Percentiles rank a stretch among this genome's conserved stretches.
These are phyloP conservation scores for Penicillium roqueforti DNA, from an alignment of 495 filamentous ascomycete species.

Conservation along the genomic window DNA sequence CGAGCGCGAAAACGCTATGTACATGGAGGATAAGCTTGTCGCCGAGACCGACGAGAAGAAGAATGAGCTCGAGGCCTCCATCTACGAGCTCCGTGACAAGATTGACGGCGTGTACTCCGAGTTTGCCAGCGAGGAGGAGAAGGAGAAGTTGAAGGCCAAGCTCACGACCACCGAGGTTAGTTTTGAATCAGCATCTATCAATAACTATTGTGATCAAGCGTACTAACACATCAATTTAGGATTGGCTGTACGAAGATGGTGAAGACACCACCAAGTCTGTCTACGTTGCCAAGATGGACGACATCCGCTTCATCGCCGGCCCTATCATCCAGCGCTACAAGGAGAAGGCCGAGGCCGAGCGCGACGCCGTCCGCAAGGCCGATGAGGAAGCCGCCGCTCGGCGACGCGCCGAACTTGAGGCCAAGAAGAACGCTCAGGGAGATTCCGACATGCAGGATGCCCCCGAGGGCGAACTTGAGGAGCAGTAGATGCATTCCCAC, in stretches of 20 bases:
- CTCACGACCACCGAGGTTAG: slow-evolving; percentile 79
- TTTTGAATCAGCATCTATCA: slow-evolving; percentile 3
- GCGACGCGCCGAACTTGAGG: slow-evolving; percentile 71
- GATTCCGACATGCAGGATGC: slow-evolving; percentile 24
- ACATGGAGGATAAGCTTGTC: slow-evolving; percentile 97
- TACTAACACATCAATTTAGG: slow-evolving; percentile 47
- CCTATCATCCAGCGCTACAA: slow-evolving; percentile 93
- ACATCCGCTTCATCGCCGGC: slow-evolving; percentile 84
- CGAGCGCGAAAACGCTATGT: slow-evolving; percentile 86
- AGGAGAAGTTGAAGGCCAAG: slow-evolving; percentile 74
- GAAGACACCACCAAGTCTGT: slow-evolving; percentile 91
- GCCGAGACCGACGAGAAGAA: slow-evolving; percentile 99
- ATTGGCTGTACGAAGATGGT: slow-evolving; percentile 98
- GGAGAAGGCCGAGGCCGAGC: slow-evolving; percentile 89
- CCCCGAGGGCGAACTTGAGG: slow-evolving; percentile 37
- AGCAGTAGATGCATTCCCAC: slow-evolving; percentile 33
- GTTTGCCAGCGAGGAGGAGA: slow-evolving; percentile 89
- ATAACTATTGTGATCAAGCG: slow-evolving; percentile 12
- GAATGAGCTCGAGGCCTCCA: slow-evolving; percentile 97
- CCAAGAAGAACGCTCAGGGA: slow-evolving; percentile 41
- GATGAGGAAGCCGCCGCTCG: slow-evolving; percentile 79
- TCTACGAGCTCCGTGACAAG: slow-evolving; percentile 95
- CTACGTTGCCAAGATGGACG: slow-evolving; percentile 92
- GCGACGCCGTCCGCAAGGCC: slow-evolving; percentile 66
- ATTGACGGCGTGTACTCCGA: slow-evolving; percentile 85